Conservation (phyloP, 2,329 filamentous ascomycete genomes). For the Fusarium piperis region DNA sequence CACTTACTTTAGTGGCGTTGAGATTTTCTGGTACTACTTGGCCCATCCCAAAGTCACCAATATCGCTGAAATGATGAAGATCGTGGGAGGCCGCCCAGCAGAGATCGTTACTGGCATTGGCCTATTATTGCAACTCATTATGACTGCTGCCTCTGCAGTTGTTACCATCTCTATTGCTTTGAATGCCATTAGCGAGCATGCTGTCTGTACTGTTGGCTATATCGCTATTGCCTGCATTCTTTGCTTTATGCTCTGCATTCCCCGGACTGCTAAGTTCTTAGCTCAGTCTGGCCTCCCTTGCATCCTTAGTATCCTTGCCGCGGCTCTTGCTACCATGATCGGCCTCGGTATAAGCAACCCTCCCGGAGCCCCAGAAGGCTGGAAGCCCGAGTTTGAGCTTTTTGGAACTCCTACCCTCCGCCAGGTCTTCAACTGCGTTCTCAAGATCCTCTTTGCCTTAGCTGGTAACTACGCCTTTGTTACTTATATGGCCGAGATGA, state of each 20-base stretch:
- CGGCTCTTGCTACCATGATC: slow-evolving; percentile 37
- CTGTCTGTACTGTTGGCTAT: slow-evolving; percentile 70
- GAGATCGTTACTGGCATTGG: slow-evolving; percentile 14
- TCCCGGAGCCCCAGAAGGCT: slow-evolving; percentile 12
- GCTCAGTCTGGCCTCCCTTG: slow-evolving; percentile 30
- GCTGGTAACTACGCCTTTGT: slow-evolving; percentile 39
- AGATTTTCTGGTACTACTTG: slow-evolving; percentile 15
- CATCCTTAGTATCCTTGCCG: slow-evolving; percentile 32
- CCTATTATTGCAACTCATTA: slow-evolving; percentile 15
- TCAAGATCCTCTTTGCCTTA: slow-evolving; percentile 33
- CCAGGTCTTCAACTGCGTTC: slow-evolving; percentile 18
- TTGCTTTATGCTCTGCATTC: slow-evolving; percentile 68
- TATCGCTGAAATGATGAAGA: slow-evolving; percentile 19
- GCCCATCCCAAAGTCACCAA: slow-evolving; percentile 18
- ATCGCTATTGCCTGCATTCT: slow-evolving; percentile 68
- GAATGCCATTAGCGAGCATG: slow-evolving; percentile 70
- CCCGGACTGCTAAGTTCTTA: slow-evolving; percentile 64
- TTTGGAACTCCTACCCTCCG: slow-evolving; percentile 20
- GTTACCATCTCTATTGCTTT: slow-evolving; percentile 71
- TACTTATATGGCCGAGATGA: slow-evolving; percentile 37
- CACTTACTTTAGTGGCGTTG: slow-evolving; percentile 19
- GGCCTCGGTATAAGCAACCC: slow-evolving; percentile 28
- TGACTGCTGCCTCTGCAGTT: slow-evolving; percentile 61
- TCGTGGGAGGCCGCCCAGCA: slow-evolving; percentile 21
- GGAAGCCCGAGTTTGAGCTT: slow-evolving; percentile 22